Percentiles rank a stretch among this genome's conserved stretches.
These are phyloP conservation scores for Ceratocystis colombiana DNA, from an alignment of 2,329 filamentous ascomycete species.

Conservation along the genomic window DNA sequence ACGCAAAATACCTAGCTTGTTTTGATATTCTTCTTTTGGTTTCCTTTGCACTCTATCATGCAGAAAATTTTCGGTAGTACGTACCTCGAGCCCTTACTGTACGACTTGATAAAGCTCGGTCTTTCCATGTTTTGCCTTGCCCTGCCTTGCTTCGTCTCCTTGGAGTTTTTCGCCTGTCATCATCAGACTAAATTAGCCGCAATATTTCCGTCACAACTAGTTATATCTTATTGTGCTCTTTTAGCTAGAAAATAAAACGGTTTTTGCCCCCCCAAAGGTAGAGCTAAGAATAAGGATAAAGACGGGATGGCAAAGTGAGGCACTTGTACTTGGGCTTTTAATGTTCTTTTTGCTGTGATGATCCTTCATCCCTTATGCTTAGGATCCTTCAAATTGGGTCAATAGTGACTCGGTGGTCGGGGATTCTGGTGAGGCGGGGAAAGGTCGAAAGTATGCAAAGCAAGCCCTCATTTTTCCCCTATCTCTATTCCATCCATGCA, in stretches of 20 bases:
- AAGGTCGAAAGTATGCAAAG: not conserved
- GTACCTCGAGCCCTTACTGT: constrained; percentile 2
- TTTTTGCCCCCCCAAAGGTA: too few relatives aligned
- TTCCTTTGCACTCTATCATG: constrained; percentile 9
- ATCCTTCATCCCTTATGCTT: constrained; percentile 2
- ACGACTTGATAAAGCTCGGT: constrained; percentile 1
- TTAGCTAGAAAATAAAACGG: too few relatives aligned
- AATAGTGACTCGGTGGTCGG: constrained; percentile 8
- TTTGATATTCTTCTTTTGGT: not conserved
- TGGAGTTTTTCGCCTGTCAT: too few relatives aligned
- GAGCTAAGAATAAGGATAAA: too few relatives aligned
- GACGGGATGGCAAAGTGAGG: too few relatives aligned
- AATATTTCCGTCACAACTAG: too few relatives aligned
- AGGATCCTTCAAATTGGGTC: constrained; percentile 1
- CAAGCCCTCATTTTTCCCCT: not conserved
- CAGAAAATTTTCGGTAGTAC: constrained; percentile 9
- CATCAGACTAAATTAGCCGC: too few relatives aligned
- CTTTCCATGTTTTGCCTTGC: not conserved
- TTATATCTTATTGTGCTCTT: too few relatives aligned
- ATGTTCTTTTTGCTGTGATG: not conserved
- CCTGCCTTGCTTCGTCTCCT: not conserved
- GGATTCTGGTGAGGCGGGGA: not conserved
- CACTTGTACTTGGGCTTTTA: too few relatives aligned
- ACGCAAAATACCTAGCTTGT: not conserved
- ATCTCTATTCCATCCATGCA: not conserved